These are phyloP conservation scores for Pseudopediastrum boryanum DNA, from an alignment of 139 green algal species.

Conservation along the genomic window DNA sequence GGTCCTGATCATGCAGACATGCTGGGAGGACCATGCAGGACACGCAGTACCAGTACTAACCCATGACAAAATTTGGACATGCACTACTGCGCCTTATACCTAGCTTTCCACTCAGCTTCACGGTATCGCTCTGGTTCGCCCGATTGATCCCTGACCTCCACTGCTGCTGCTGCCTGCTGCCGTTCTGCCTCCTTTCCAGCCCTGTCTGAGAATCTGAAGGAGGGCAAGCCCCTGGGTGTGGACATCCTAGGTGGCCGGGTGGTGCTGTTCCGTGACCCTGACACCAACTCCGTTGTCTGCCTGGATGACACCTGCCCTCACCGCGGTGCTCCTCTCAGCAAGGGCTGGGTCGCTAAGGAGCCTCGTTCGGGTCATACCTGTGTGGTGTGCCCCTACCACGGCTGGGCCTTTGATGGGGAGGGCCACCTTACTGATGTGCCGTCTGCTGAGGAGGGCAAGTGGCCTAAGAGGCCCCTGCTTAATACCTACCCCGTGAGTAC, in stretches of 20 bases:
- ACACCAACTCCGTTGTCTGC: slow-evolving; percentile 57
- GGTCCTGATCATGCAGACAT: too few relatives aligned
- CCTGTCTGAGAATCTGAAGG: slow-evolving; percentile 61
- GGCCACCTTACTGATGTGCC: slow-evolving; percentile 58
- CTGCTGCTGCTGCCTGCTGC: background rate
- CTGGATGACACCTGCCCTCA: slow-evolving; percentile 84
- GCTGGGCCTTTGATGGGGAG: slow-evolving; percentile 80
- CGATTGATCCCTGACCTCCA: background rate
- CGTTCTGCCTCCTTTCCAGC: slow-evolving; percentile 31
- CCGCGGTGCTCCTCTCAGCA: slow-evolving; percentile 63
- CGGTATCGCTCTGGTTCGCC: background rate
- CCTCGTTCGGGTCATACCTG: slow-evolving; percentile 57
- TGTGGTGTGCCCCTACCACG: slow-evolving; percentile 77
- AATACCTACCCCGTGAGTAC: slow-evolving; percentile 69
- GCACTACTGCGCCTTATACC: too few relatives aligned
- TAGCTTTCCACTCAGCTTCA: background rate
- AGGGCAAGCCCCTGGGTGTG: slow-evolving; percentile 63
- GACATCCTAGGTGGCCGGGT: slow-evolving; percentile 76
- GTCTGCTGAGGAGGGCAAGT: slow-evolving; percentile 42
- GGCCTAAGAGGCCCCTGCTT: slow-evolving; percentile 66
- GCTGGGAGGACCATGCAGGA: too few relatives aligned
- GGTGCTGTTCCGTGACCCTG: slow-evolving; percentile 71
- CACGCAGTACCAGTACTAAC: too few relatives aligned
- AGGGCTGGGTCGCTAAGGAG: slow-evolving; percentile 48
- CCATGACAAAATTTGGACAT: too few relatives aligned